Conservation (phyloP, 2,329 filamentous ascomycete species). For the Reticulascus tulasneorum region DNA sequence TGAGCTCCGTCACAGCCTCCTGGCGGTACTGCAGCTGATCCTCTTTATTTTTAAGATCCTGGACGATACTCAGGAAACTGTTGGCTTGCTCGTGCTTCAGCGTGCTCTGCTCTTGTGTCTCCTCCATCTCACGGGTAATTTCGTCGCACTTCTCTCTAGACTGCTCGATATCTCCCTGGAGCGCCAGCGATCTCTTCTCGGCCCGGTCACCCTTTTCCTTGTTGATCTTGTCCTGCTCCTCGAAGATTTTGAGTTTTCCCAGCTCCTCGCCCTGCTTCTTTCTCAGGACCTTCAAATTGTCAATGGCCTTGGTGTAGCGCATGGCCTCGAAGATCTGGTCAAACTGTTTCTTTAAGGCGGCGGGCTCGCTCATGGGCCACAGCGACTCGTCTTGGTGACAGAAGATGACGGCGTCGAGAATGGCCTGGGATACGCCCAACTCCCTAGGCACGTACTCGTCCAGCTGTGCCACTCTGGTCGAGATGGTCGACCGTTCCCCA, state of each 20-base stretch:
- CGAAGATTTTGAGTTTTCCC: conserved; percentile 66
- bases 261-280: conserved; percentile 81
- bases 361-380: conserved; percentile 91
- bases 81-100: conserved; percentile 71
- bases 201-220: conserved; percentile 78
- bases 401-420: conserved; percentile 94
- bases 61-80: conserved; percentile 69
- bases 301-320: conserved; percentile 96
- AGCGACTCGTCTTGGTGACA: conserved; percentile 97
- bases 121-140: conserved; percentile 57
- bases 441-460: conserved; percentile 80
- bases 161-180: conserved; percentile 63
- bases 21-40: conserved; percentile 69
- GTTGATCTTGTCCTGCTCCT: conserved; percentile 73
- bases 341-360: conserved; percentile 84
- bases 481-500: conserved; percentile 75
- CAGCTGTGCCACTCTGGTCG: conserved; percentile 75
- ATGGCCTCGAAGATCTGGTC: conserved; percentile 97
- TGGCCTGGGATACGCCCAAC: conserved; percentile 82
- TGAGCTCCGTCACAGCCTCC: conserved; percentile 66
- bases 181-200: conserved; percentile 58
- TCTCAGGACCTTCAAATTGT: conserved; percentile 82
- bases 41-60: conserved; percentile 70
- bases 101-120: conserved; percentile 53
- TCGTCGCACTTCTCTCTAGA: conserved; percentile 55